phyloP scores from a whole-genome alignment of 345 rosid species.

The Cochlearia excelsa region DNA sequence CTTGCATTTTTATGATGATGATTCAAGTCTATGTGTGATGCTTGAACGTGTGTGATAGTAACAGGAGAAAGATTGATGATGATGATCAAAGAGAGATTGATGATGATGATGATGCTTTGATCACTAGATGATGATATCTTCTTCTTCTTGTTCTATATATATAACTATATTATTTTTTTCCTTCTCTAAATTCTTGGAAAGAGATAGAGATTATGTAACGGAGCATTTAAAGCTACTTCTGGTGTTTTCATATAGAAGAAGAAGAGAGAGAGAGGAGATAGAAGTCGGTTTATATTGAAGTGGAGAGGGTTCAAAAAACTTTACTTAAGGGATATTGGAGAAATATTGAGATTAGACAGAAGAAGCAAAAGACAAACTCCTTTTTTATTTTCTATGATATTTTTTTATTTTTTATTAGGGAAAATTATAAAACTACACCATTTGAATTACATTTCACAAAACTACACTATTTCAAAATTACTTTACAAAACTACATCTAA shows the following conservation, averaged over 20 bases:
- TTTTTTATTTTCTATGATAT: slow-evolving; percentile 27
- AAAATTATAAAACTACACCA: no score
- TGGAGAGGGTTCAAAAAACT: slow-evolving; percentile 29
- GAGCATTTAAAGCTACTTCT: slow-evolving; percentile 37
- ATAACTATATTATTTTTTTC: slow-evolving; percentile 25
- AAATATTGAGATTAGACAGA: slow-evolving; percentile 36
- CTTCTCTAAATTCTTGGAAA: slow-evolving; percentile 37
- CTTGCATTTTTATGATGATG: slow-evolving; percentile 38
- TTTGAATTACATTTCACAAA: no score
- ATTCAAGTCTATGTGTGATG: slow-evolving; percentile 14
- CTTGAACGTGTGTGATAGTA: slow-evolving; percentile 33
- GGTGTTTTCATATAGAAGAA: slow-evolving; percentile 19
- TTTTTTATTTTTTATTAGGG: no score
- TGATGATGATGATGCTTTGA: slow-evolving; percentile 27
- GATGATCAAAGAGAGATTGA: slow-evolving; percentile 42
- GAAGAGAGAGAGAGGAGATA: slow-evolving; percentile 12
- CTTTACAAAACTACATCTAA: no score
- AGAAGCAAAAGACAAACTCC: slow-evolving; percentile 44
- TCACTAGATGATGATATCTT: slow-evolving; percentile 26
- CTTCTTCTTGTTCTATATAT: slow-evolving; percentile 15
- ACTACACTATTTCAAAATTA: no score
- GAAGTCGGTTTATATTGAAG: slow-evolving; percentile 41
- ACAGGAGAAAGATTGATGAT: slow-evolving; percentile 34
- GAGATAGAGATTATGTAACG: slow-evolving; percentile 41
- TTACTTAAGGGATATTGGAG: slow-evolving; percentile 25